phyloP scores from a whole-genome alignment of 805 yeast species.

The Nakazawaea ishiwadae region DNA sequence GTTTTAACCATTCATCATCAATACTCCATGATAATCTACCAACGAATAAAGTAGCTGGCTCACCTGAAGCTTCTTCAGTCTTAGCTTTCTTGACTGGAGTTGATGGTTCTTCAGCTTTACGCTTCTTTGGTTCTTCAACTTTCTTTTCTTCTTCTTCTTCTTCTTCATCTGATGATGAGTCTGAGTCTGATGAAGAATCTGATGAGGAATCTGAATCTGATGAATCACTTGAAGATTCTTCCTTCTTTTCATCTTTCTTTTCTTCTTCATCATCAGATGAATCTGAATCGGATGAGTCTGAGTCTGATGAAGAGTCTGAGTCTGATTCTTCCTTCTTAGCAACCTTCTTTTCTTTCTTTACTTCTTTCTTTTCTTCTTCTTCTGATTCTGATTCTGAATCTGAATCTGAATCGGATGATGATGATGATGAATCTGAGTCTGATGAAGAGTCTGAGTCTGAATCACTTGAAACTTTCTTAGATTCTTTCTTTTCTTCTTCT shows the following conservation, averaged over 20 bases:
- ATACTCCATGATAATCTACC: constrained; percentile 97
- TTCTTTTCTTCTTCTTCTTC: constrained; percentile 31
- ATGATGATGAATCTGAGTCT: constrained; percentile 11
- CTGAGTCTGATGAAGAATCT: constrained; percentile 17
- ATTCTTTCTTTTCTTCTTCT: constrained; percentile 19
- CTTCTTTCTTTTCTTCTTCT: constrained; percentile 4
- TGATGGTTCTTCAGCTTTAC: constrained; percentile 36
- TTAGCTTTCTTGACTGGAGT: constrained; percentile 47
- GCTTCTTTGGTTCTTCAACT: constrained; percentile 34
- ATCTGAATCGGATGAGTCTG: constrained; percentile 18
- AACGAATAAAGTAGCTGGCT: constrained; percentile 87
- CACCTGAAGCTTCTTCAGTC: constrained; percentile 31
- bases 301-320: constrained; percentile 17
- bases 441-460: constrained; percentile 14
- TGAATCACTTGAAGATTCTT: constrained; percentile 8
- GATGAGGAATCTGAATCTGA: constrained; percentile 15
- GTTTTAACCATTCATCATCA: constrained; percentile 89
- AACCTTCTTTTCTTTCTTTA: constrained; percentile 13
- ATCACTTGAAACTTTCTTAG: constrained; percentile 19
- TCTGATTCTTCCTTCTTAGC: constrained; percentile 17
- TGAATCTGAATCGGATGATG: constrained; percentile 16
- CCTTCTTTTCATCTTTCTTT: constrained; percentile 7
- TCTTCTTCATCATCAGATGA: constrained; percentile 13
- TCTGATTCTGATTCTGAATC: constrained; percentile 14
- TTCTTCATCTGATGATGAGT: constrained; percentile 17